Evolutionary conservation across 257 asterid genomes (phyloP), one percentile per base, ranked within the genome.

Genomic region (Verbascum thapsus): DNA sequence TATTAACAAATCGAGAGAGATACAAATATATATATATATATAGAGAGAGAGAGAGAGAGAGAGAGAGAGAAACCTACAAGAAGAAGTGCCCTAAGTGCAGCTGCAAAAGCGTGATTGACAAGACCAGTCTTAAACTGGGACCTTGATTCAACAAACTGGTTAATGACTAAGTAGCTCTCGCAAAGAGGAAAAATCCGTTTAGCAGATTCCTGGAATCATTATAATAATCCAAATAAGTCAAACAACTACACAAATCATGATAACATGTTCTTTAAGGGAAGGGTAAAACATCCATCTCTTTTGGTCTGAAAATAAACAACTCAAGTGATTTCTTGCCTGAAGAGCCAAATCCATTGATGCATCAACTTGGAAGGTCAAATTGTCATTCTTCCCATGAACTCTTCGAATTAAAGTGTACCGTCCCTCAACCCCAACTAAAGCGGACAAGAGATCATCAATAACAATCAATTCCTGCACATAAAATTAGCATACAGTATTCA

Each of bases 21-120:
- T n/a, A n/a, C n/a, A n/a, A n/a, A n/a, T n/a, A n/a, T n/a, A n/a
- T n/a, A n/a, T n/a, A n/a, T n/a, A n/a, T n/a, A n/a, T n/a, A n/a
- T n/a, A n/a, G n/a, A n/a, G n/a, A n/a, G n/a, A 48, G 56, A 12
- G 39, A 58, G 51, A 52, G 43, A 47, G 35, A 38, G 54, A 60
- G 19, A 45, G 54, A 15, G 50, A 40, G 59, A 61, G 66, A 61
- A 80, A 84, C 90, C 75, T 82, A 92, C 99, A 43, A 92, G 88
- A 54, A 92, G 94, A 59, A 92, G 83, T 51, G 95, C 79, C 80
- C 97, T 79, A 19, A 92, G 85, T 51, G 96, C 96, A 70, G 99
- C 94, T 16, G 99, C 95, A 69, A 92, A 89, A 30, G 99, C 99
- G 70, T 92, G 99, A 74, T 92, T 92, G 37, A 92, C 97, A 58